Evolutionary conservation across 1,284 basidiomycete species (phyloP).

Genomic region (Sporisorium graminicola): DNA sequence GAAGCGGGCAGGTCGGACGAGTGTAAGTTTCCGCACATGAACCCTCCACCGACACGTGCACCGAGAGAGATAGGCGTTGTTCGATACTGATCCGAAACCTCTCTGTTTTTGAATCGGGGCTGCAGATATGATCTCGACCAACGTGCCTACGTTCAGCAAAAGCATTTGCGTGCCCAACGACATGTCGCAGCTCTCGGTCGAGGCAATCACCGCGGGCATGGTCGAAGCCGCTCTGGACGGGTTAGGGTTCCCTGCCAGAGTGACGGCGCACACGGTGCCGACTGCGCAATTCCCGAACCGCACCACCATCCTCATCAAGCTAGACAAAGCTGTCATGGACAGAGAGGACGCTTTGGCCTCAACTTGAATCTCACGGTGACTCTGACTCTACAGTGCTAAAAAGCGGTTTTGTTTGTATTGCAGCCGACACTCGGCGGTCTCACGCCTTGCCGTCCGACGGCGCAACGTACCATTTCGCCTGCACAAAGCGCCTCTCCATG

Average conservation of each 20-base stretch:
- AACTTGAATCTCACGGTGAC: neutral
- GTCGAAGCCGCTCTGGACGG: conserved; percentile 98
- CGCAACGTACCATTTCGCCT: conserved; percentile 57
- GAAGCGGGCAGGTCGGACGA: conserved; percentile 86
- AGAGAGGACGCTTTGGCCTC: conserved; percentile 59
- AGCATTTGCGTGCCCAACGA: conserved; percentile 93
- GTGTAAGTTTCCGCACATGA: conserved; percentile 72
- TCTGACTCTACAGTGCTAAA: neutral
- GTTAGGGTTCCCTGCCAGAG: conserved; percentile 91
- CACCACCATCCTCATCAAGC: conserved; percentile 68
- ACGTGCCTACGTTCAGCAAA: conserved; percentile 90
- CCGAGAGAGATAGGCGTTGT: too few relatives aligned
- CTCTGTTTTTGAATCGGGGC: too few relatives aligned
- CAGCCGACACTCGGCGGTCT: neutral
- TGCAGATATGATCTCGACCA: conserved; percentile 92
- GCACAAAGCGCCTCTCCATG: conserved; percentile 61
- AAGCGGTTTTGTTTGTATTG: neutral
- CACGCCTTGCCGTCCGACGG: neutral
- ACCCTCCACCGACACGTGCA: too few relatives aligned
- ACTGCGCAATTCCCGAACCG: conserved; percentile 80
- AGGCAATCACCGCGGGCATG: conserved; percentile 94
- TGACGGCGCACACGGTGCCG: conserved; percentile 94
- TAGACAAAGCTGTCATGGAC: conserved; percentile 64
- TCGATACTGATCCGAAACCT: too few relatives aligned
- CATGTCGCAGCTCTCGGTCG: conserved; percentile 92